A percentile compares a stretch with the other conserved stretches of the same genome.
Conservation (phyloP, 2,329 filamentous ascomycete genomes). For the Pseudophaeomoniella oleicola region DNA sequence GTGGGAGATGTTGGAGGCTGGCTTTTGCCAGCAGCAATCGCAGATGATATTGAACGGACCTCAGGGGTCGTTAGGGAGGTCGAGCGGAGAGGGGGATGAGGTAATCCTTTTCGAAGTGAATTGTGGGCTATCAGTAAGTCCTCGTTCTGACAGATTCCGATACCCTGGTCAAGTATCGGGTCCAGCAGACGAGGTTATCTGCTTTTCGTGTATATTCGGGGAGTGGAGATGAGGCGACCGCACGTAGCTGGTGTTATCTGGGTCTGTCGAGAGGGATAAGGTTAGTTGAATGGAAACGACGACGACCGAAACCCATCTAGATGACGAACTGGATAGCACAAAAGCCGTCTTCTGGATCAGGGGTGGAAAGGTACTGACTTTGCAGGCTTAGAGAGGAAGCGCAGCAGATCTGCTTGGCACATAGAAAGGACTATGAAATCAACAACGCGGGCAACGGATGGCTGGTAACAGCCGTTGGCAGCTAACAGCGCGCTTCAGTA, state of each 20-base stretch:
- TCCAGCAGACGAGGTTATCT: conserved; percentile 63
- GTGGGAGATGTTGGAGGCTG: conserved; percentile 51
- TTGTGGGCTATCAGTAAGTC: conserved; percentile 54
- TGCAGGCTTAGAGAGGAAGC: conserved; percentile 86
- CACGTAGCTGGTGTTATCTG: conserved; percentile 40
- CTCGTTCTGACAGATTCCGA: conserved; percentile 65
- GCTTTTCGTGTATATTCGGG: conserved; percentile 21
- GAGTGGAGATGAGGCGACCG: conserved; percentile 9
- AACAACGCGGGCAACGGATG: neutral
- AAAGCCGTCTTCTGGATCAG: neutral
- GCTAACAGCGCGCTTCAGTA: too few species aligned
- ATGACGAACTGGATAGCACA: neutral
- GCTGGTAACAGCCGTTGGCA: neutral
- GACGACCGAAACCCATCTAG: neutral
- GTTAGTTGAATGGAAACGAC: conserved; percentile 9
- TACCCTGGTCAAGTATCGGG: conserved; percentile 73
- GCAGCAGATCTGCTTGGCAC: conserved; percentile 79
- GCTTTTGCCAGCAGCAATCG: conserved; percentile 67
- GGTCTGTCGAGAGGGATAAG: conserved; percentile 31
- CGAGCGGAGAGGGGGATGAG: conserved; percentile 69
- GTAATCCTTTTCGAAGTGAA: conserved; percentile 73
- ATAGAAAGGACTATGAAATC: conserved; percentile 44
- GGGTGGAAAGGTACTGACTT: conserved; percentile 47
- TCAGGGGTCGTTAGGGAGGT: conserved; percentile 72
- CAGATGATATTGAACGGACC: conserved; percentile 42